Base-by-base conservation (phyloP, 208 protist species). In the Crithidia sp. region DNA sequence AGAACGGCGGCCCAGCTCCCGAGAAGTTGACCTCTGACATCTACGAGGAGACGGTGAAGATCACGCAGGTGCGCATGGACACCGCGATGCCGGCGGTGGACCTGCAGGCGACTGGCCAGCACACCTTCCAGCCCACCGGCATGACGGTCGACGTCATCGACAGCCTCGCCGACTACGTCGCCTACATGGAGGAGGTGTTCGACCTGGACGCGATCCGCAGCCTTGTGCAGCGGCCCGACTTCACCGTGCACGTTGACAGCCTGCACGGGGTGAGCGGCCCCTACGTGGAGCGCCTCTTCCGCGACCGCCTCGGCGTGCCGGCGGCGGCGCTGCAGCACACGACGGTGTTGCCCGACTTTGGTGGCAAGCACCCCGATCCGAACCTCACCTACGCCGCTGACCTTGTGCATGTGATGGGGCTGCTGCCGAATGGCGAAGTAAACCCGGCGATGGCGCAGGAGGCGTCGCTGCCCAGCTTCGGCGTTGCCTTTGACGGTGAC, bases 401-500 rank as follows among this genome's bases (percentile, higher is more conserved):
- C 10, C 88, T 99, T 0, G 98, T 99, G 8, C 57, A 50, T 16
- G 81, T 87, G 47, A 96, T 98, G 92, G 87, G 97, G 13, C 77
- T 92, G 12, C 83, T 85, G 57, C 67, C 85, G 4, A 87, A 96
- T 65, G 86, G 88, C 47, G 64, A 58, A 12, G 68, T 81, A 56
- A 76, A 79, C 64, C 19, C 68, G 3, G 79, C 67, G 13, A 58
- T 85, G 70, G 43, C 28, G 54, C 41, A 28, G 1, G 17, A 9
- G 14, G 59, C 49, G 41, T 50, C 68, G 9, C 75, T 95, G 39
- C 91, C 95, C 17, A 86, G 79, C 37, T 96, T 99, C 81, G 99
- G 98, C 53, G 96, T 96, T 43, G 98, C 98, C 44, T 97, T 93
- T 43, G 98, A 99, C 84, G 98, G 98, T 53, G 98, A 99, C 79